A percentile compares a stretch with the other conserved stretches of the same genome.
These are phyloP conservation scores for Arthrobotrys iridis DNA, from an alignment of 2,329 filamentous ascomycete genomes.

Conservation along the genomic window DNA sequence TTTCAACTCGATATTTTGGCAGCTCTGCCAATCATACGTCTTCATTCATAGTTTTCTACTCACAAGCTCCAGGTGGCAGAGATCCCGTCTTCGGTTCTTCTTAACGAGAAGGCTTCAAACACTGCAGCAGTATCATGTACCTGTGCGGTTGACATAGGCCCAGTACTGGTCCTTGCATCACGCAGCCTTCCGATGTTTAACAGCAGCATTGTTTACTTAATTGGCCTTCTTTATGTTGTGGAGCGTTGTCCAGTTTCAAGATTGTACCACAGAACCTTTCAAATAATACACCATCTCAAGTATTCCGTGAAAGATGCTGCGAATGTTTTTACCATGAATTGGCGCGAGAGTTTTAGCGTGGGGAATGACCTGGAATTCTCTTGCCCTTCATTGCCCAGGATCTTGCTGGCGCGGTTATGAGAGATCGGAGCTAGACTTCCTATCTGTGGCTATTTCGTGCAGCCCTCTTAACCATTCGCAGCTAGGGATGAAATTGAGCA, in stretches of 20 bases:
- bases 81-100: constrained; percentile 52
- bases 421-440: constrained; percentile 54
- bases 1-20: constrained; percentile 22
- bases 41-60: neutral
- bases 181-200: constrained; percentile 31
- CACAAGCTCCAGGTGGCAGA: constrained; percentile 29
- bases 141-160: constrained; percentile 34
- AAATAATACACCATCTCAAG: constrained; percentile 13
- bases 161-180: constrained; percentile 47
- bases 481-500: constrained; percentile 55
- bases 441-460: constrained; percentile 54
- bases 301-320: too few relatives aligned
- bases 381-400: constrained; percentile 28
- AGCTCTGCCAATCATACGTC: constrained; percentile 42
- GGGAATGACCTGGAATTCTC: constrained; percentile 34
- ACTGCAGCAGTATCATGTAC: constrained; percentile 38
- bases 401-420: constrained; percentile 36
- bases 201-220: constrained; percentile 6
- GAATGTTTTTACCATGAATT: neutral
- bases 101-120: constrained; percentile 46
- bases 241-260: constrained; percentile 47
- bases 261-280: constrained; percentile 51
- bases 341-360: neutral
- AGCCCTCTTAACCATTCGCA: constrained; percentile 44
- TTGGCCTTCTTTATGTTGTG: constrained; percentile 15